These are phyloP conservation scores for Phylloporus sp. DNA, from an alignment of 768 basidiomycete genomes.

Conservation along the genomic window DNA sequence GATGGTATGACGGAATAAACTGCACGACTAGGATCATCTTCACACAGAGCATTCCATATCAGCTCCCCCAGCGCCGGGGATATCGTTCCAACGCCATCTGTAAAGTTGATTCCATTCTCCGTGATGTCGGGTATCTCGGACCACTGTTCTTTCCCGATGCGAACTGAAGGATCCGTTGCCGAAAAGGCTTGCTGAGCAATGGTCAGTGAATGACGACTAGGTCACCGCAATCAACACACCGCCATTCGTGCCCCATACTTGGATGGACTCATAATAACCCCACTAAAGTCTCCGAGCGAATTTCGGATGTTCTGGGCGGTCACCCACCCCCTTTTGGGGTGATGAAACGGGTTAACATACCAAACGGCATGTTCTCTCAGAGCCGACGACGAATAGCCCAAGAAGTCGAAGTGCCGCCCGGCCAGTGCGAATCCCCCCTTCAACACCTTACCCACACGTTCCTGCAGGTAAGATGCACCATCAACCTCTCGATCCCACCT, in stretches of 20 bases:
- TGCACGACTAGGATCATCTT: conserved; percentile 34
- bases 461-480: conserved; percentile 46
- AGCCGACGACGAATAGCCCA: conserved; percentile 78
- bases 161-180: conserved; percentile 70
- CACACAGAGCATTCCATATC: conserved; percentile 57
- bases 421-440: conserved; percentile 65
- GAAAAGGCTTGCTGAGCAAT: conserved; percentile 63
- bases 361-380: conserved; percentile 78
- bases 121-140: conserved; percentile 56
- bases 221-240: conserved; percentile 10
- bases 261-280: conserved; percentile 56
- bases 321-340: conserved; percentile 40
- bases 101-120: conserved; percentile 44
- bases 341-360: conserved; percentile 65
- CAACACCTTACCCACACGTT: conserved; percentile 54
- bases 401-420: conserved; percentile 67
- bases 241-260: conserved; percentile 80
- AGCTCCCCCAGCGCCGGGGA: conserved; percentile 49
- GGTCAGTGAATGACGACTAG: conserved; percentile 2
- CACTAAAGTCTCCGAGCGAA: conserved; percentile 63
- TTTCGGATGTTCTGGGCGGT: conserved; percentile 55
- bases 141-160: conserved; percentile 54
- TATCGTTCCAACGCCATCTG: conserved; percentile 81
- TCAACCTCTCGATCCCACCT: conserved; percentile 68
- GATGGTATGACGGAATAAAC: conserved; percentile 44